These are phyloP conservation scores for Termitomyces heimii DNA, from an alignment of 768 basidiomycete species.

Conservation along the genomic window DNA sequence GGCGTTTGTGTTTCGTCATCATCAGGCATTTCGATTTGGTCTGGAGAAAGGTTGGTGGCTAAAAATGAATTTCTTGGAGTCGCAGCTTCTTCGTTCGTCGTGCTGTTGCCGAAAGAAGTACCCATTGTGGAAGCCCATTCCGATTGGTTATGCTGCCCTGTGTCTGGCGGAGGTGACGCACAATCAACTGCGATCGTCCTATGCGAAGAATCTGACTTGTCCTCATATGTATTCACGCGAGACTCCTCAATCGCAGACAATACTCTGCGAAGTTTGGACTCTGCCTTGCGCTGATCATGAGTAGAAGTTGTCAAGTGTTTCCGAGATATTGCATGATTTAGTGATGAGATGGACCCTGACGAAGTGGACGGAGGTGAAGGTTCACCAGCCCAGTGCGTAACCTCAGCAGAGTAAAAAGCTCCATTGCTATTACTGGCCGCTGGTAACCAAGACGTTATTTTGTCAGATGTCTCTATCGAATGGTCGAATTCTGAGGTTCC, in stretches of 20 bases:
- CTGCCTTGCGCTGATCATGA: constrained; percentile 40
- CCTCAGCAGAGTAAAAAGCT: constrained; percentile 43
- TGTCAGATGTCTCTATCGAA: constrained; percentile 23
- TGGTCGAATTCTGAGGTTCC: constrained; percentile 40
- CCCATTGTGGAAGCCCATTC: constrained; percentile 38
- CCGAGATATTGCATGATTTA: constrained; percentile 26
- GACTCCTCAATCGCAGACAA: constrained; percentile 68
- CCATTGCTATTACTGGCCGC: constrained; percentile 32
- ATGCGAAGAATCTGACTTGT: constrained; percentile 13
- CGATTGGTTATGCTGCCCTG: constrained; percentile 21
- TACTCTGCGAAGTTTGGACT: constrained; percentile 68
- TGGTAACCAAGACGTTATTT: constrained; percentile 46
- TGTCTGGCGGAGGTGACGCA: constrained; percentile 19
- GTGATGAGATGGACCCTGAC: constrained; percentile 49
- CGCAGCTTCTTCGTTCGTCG: constrained; percentile 27
- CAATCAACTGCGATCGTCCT: constrained; percentile 18
- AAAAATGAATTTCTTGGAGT: constrained; percentile 41
- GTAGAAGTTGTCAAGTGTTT: constrained; percentile 48
- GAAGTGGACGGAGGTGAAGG: constrained; percentile 37
- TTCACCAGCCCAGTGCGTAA: constrained; percentile 50
- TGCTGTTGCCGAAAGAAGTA: constrained; percentile 26
- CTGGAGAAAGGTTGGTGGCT: constrained; percentile 16
- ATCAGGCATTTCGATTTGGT: constrained; percentile 10
- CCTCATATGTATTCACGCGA: constrained; percentile 29
- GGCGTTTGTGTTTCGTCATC: constrained; percentile 20